These are phyloP conservation scores for Rhodamnia argentea DNA, from an alignment of 345 rosid species.

Conservation along the genomic window DNA sequence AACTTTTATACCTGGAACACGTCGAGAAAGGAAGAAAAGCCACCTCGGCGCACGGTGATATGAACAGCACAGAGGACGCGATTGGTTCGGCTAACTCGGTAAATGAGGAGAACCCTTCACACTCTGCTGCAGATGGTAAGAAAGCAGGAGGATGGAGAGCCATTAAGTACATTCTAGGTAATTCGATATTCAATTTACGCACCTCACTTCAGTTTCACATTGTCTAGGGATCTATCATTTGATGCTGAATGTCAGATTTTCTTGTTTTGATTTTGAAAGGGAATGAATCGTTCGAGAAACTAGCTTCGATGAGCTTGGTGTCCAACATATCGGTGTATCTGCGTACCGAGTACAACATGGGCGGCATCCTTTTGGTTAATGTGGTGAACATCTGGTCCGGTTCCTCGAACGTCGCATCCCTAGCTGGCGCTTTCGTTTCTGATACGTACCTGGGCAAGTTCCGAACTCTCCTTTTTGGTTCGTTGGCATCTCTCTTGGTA, in stretches of 20 bases:
- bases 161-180: constrained; percentile 7
- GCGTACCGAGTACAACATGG: constrained; percentile 38
- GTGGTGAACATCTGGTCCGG: constrained; percentile 50
- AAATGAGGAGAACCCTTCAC: not conserved
- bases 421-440: constrained; percentile 56
- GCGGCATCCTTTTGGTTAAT: constrained; percentile 43
- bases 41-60: not conserved
- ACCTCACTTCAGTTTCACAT: not conserved
- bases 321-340: constrained; percentile 46
- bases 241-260: not conserved
- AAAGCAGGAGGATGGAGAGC: constrained; percentile 38
- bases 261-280: constrained; percentile 13
- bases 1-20: not conserved
- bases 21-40: not conserved
- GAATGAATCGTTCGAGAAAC: constrained; percentile 67
- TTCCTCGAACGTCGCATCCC: constrained; percentile 40
- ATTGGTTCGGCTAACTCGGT: not conserved
- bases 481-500: constrained; percentile 45
- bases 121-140: not conserved
- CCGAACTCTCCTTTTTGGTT: constrained; percentile 45
- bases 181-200: not conserved
- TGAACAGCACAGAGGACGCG: not conserved
- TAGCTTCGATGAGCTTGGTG: constrained; percentile 62
- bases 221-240: not conserved
- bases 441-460: constrained; percentile 57